These are phyloP conservation scores for Neonectria punicea DNA, from an alignment of 2,329 filamentous ascomycete species.

Conservation along the genomic window DNA sequence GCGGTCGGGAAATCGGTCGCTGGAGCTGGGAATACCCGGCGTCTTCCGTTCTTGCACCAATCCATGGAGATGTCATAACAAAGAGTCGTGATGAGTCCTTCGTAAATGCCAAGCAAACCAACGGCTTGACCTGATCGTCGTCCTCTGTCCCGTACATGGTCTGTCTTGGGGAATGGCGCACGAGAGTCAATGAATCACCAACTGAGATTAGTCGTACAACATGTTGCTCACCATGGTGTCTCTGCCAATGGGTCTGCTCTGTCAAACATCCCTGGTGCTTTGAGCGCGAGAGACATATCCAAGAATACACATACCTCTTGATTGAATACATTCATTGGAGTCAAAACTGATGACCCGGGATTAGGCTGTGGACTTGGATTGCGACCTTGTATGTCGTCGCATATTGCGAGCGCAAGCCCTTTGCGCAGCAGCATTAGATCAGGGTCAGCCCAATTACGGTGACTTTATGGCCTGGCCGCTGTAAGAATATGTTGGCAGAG, in stretches of 20 bases:
- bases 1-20: not conserved
- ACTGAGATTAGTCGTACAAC: not conserved
- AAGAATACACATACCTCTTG: not conserved
- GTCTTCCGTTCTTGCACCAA: no score
- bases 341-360: not conserved
- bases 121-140: no score
- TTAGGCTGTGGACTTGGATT: not conserved
- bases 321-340: not conserved
- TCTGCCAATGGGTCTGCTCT: not conserved
- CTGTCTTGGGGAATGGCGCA: not conserved
- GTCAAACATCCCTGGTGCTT: not conserved
- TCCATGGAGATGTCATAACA: no score
- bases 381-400: not conserved
- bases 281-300: not conserved
- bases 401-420: not conserved
- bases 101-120: no score
- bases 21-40: not conserved
- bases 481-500: no score
- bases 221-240: not conserved
- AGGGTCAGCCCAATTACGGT: not conserved
- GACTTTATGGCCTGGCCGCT: not conserved
- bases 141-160: no score
- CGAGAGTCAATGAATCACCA: not conserved
- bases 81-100: no score
- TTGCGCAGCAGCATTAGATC: not conserved